phyloP scores from a whole-genome alignment of 75 land plant species.

The Chamaecyparis obtusa region DNA sequence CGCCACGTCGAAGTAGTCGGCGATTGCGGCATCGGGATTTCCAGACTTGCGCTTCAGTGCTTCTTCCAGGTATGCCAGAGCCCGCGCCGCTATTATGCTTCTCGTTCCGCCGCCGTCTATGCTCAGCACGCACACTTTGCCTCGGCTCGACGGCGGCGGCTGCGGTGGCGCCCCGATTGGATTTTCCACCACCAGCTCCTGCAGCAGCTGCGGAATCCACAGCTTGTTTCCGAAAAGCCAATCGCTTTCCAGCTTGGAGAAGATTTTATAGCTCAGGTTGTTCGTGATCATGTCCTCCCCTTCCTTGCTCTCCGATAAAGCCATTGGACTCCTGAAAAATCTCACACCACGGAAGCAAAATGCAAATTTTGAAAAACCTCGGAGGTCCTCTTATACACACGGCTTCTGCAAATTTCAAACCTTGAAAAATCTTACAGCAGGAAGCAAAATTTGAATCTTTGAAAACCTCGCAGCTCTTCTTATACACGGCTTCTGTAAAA shows the following conservation, averaged over 20 bases:
- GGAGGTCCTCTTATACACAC: not conserved
- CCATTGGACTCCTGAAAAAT: not conserved
- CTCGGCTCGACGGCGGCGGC: not conserved
- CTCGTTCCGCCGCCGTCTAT: slow-evolving; percentile 80
- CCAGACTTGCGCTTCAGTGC: slow-evolving; percentile 46
- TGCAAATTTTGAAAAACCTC: too few relatives aligned
- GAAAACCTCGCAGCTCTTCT: not conserved
- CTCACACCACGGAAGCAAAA: too few relatives aligned
- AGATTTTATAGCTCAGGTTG: slow-evolving; percentile 49
- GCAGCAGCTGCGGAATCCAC: slow-evolving; percentile 21
- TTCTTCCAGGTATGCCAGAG: slow-evolving; percentile 65
- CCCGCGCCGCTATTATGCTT: slow-evolving; percentile 57
- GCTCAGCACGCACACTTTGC: slow-evolving; percentile 62
- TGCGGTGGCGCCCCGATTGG: not conserved
- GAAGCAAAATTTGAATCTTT: too few relatives aligned
- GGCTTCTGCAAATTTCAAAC: not conserved
- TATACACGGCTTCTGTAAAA: not conserved
- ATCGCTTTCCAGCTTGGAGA: slow-evolving; percentile 58
- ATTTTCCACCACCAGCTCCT: not conserved
- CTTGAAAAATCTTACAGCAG: too few relatives aligned
- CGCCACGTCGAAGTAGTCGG: slow-evolving; percentile 82
- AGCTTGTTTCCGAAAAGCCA: slow-evolving; percentile 29
- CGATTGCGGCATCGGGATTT: slow-evolving; percentile 58
- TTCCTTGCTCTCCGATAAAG: not conserved
- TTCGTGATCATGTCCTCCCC: slow-evolving; percentile 25